phyloP scores from a whole-genome alignment of 257 asterid species.

The Solanum bukasovii region DNA sequence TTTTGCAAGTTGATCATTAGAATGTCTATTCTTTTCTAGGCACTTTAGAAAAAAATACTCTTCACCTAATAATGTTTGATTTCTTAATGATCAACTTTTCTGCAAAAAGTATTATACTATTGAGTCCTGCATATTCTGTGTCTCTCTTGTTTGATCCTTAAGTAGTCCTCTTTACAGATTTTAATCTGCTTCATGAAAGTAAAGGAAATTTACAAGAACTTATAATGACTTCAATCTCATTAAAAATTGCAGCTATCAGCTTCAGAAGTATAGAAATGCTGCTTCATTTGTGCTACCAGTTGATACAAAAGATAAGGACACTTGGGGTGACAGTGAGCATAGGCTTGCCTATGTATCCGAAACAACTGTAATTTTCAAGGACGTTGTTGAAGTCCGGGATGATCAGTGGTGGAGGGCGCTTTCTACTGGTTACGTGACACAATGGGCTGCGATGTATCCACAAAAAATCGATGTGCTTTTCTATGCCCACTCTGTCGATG shows the following conservation, averaged over 20 bases:
- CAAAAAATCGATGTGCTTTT: conserved; percentile 77
- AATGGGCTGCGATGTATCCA: conserved; percentile 94
- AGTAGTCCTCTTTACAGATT: background rate
- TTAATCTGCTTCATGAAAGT: background rate
- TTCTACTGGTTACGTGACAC: conserved; percentile 74
- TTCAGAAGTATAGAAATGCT: conserved; percentile 84
- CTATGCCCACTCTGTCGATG: conserved; percentile 70
- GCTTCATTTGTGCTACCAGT: conserved; percentile 84
- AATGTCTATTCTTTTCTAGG: background rate
- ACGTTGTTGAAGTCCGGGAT: conserved; percentile 73
- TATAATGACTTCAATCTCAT: background rate
- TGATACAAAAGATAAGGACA: conserved; percentile 71
- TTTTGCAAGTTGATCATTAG: background rate
- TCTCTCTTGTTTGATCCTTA: background rate
- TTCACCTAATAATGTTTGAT: background rate
- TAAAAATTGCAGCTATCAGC: conserved; percentile 62
- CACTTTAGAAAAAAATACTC: background rate
- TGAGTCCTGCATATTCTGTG: background rate
- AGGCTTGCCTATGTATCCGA: conserved; percentile 86
- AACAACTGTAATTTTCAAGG: conserved; percentile 90
- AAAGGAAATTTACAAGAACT: background rate
- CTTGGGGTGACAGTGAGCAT: conserved; percentile 98
- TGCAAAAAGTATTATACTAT: background rate
- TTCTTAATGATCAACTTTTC: background rate
- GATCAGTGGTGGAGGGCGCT: conserved; percentile 98